Base-by-base conservation (phyloP, 2,329 filamentous ascomycete genomes). In the Fusarium xyrophilum region DNA sequence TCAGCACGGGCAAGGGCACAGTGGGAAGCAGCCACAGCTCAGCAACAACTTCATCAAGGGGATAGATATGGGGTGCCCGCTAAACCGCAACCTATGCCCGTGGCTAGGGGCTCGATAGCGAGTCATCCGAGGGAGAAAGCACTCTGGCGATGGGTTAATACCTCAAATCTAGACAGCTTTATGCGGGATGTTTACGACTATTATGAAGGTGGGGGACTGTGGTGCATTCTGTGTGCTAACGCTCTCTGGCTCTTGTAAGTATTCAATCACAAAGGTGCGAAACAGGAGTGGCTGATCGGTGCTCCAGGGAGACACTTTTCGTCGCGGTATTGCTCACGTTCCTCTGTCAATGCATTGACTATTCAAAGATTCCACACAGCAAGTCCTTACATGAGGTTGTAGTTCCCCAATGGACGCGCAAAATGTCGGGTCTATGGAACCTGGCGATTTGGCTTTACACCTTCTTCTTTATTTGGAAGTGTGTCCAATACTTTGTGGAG, bases 91-190 rank as follows among this genome's bases (percentile, higher is more conserved):
- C 71, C 74, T 53, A 69, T 76, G 67, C 67, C 77, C 27, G n/a
- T 78, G 39, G 38, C 71, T 71, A 61, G 73, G 74, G 65, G 72
- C 44, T 58, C 73, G 19, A 59, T 78, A 23, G 67, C 76, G 2
- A 79, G 78, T 13, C 79, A 76, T 54, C 80, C 81, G 7, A 75
- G 89, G 77, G 91, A 95, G 75, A 91, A 90, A 77, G 93, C 94
- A 6, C 88, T 97, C 82, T 97, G 93, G 90, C 87, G 92, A 79
- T 97, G 94, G 92, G 92, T 92, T 56, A 97, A 97, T 74, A 92
- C 96, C 60, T 88, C 92, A 38, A 96, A 97, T 75, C 83, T 97
- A 55, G 94, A 97, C 78, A 90, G 89, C 73, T 97, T 97, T 76
- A 88, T 97, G 75, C 86, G 88, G 57, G 91, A 88, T 66, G 92